Percentiles rank a stretch among this genome's conserved stretches.
Conservation (phyloP, 2,329 filamentous ascomycete genomes). For the Microdochium paspali region DNA sequence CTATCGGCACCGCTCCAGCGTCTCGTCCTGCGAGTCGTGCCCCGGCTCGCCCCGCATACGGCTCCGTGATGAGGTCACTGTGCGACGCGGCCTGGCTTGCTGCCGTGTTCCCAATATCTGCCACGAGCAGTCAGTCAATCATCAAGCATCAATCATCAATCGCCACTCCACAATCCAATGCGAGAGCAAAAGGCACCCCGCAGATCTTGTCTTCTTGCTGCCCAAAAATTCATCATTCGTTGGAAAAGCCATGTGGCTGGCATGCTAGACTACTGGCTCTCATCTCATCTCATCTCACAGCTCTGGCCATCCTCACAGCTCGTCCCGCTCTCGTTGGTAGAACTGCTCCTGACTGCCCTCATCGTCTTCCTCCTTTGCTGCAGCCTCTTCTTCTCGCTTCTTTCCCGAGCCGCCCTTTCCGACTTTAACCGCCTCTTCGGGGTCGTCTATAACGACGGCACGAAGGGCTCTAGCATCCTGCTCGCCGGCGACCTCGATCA, state of each 20-base stretch:
- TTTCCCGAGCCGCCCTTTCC: conserved; percentile 7
- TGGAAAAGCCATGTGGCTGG: conserved; percentile 7
- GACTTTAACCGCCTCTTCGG: conserved; percentile 13
- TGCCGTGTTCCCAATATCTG: too few species aligned
- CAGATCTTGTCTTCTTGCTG: background rate
- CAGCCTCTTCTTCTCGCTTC: conserved; percentile 9
- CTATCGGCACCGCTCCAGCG: too few species aligned
- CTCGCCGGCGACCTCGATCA: conserved; percentile 56
- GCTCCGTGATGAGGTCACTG: too few species aligned
- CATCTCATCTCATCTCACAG: background rate
- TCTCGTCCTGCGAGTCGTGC: too few species aligned
- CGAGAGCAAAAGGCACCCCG: too few species aligned
- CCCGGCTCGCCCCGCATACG: too few species aligned
- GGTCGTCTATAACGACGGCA: conserved; percentile 27
- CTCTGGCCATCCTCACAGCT: conserved; percentile 30
- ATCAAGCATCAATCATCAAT: too few species aligned
- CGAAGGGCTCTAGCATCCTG: background rate
- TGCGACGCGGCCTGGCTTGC: too few species aligned
- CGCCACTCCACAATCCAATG: too few species aligned
- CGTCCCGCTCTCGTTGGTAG: conserved; percentile 32
- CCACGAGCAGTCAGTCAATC: too few species aligned
- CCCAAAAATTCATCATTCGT: background rate
- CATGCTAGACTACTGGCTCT: conserved; percentile 5
- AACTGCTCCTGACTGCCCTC: conserved; percentile 40
- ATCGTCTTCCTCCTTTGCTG: conserved; percentile 13